A percentile compares a stretch with the other conserved stretches of the same genome.
phyloP scores from a whole-genome alignment of 139 green algal genomes.

The Micromonas commoda region DNA sequence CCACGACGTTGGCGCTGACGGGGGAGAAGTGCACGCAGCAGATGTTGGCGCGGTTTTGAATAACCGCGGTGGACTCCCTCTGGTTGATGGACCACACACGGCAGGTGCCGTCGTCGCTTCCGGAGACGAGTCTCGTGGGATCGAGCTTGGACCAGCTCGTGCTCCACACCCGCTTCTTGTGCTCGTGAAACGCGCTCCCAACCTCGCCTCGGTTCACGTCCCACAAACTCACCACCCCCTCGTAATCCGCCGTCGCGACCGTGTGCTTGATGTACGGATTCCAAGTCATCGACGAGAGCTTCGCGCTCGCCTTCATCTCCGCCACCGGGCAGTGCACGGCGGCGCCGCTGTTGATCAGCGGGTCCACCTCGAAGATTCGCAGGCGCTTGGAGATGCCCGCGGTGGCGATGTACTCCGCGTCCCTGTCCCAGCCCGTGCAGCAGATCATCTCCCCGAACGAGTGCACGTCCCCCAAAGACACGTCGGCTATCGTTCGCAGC shows the following conservation, averaged over 20 bases:
- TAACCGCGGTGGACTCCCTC: conserved; percentile 37
- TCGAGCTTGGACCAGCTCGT: conserved; percentile 63
- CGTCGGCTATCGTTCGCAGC: conserved; percentile 44
- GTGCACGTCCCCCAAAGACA: conserved; percentile 49
- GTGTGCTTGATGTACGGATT: conserved; percentile 67
- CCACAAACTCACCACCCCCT: conserved; percentile 62
- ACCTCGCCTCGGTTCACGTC: conserved; percentile 40
- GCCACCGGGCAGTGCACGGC: conserved; percentile 58
- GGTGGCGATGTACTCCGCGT: conserved; percentile 83
- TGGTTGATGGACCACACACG: conserved; percentile 64
- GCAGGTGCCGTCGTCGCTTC: conserved; percentile 84
- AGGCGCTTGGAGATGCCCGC: conserved; percentile 68
- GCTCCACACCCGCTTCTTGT: conserved; percentile 81
- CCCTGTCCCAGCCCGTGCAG: conserved; percentile 69
- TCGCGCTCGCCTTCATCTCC: conserved; percentile 60
- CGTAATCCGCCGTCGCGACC: conserved; percentile 69
- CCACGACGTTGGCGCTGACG: conserved; percentile 57
- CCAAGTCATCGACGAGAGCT: conserved; percentile 72
- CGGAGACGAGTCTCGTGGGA: conserved; percentile 61
- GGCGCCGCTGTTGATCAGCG: conserved; percentile 41
- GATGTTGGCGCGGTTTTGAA: conserved; percentile 70
- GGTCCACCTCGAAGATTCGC: conserved; percentile 49
- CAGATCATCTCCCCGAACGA: conserved; percentile 66
- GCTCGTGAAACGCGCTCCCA: conserved; percentile 65
- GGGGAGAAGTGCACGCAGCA: conserved; percentile 76